Conservation (phyloP, 2,329 filamentous ascomycete species). For the Hypoxylon sp. region DNA sequence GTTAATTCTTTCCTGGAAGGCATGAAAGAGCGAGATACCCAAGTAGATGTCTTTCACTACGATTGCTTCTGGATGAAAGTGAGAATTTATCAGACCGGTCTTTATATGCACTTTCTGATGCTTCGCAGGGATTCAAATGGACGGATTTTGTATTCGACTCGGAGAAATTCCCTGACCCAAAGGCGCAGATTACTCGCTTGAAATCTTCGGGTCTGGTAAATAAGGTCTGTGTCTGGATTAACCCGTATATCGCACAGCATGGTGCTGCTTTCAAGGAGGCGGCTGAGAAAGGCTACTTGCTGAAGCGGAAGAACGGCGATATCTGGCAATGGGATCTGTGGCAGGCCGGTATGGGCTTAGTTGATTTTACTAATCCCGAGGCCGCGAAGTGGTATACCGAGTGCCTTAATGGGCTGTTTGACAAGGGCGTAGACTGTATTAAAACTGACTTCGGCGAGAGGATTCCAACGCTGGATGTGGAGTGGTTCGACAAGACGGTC, state of each 20-base stretch:
- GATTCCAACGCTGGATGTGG: slow-evolving; percentile 75
- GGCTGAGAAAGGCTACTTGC: slow-evolving; percentile 75
- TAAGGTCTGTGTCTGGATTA: slow-evolving; percentile 83
- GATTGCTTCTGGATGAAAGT: slow-evolving; percentile 83
- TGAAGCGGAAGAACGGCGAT: slow-evolving; percentile 78
- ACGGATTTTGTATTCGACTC: slow-evolving; percentile 81
- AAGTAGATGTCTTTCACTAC: slow-evolving; percentile 81
- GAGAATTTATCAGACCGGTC: slow-evolving; percentile 1
- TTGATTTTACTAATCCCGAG: slow-evolving; percentile 81
- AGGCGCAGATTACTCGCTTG: slow-evolving; percentile 73
- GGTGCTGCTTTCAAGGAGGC: slow-evolving; percentile 76
- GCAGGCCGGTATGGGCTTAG: slow-evolving; percentile 82
- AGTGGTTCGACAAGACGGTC: slow-evolving; percentile 72
- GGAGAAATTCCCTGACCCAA: slow-evolving; percentile 78
- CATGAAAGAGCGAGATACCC: slow-evolving; percentile 75
- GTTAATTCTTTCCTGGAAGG: slow-evolving; percentile 78
- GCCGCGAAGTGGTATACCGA: slow-evolving; percentile 75
- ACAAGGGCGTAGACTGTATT: slow-evolving; percentile 78
- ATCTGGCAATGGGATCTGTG: slow-evolving; percentile 84
- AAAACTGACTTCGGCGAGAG: slow-evolving; percentile 85
- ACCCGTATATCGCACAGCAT: slow-evolving; percentile 80
- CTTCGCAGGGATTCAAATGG: slow-evolving; percentile 74
- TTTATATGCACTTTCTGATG: slow-evolving; percentile 10
- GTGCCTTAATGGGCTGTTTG: slow-evolving; percentile 75
- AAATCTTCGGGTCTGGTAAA: slow-evolving; percentile 73